Percentiles rank a stretch among this genome's conserved stretches.
phyloP scores from a whole-genome alignment of 176 grass and related monocot genomes.

The Carex kokanica region DNA sequence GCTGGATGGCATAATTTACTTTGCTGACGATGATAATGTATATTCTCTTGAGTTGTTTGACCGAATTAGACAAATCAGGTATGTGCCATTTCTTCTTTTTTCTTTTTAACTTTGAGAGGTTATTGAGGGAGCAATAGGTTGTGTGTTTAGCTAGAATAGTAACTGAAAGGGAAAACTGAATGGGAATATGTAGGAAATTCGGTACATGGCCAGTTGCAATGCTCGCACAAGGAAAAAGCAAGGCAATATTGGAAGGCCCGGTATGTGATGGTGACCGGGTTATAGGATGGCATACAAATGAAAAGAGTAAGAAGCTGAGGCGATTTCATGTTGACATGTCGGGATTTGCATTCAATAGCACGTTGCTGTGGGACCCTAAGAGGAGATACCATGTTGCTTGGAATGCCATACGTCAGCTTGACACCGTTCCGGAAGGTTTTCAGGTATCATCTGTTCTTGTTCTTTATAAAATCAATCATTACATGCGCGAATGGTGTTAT shows the following conservation, averaged over 20 bases:
- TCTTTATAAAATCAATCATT: background rate
- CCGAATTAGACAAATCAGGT: conserved; percentile 42
- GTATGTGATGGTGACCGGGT: conserved; percentile 46
- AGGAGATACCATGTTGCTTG: conserved; percentile 44
- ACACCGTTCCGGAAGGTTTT: conserved; percentile 47
- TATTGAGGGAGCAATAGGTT: background rate
- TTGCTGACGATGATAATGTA: conserved; percentile 66
- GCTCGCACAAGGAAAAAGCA: conserved; percentile 38
- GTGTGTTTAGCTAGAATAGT: background rate
- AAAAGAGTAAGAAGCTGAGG: conserved; percentile 30
- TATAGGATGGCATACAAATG: conserved; percentile 56
- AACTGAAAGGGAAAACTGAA: too few species aligned
- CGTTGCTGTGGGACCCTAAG: conserved; percentile 54
- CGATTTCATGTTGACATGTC: conserved; percentile 58
- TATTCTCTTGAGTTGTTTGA: conserved; percentile 69
- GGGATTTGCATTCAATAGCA: conserved; percentile 71
- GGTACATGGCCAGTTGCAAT: conserved; percentile 69
- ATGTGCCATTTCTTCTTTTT: conserved; percentile 3
- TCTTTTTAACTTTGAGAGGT: background rate
- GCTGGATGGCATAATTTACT: conserved; percentile 64
- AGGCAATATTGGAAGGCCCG: conserved; percentile 48
- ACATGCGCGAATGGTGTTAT: background rate
- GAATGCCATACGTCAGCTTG: conserved; percentile 46
- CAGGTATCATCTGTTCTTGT: conserved; percentile 33
- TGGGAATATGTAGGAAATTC: conserved; percentile 43